phyloP scores from a whole-genome alignment of 2,329 filamentous ascomycete species.

The Aspergillus pseudoviridinutans region DNA sequence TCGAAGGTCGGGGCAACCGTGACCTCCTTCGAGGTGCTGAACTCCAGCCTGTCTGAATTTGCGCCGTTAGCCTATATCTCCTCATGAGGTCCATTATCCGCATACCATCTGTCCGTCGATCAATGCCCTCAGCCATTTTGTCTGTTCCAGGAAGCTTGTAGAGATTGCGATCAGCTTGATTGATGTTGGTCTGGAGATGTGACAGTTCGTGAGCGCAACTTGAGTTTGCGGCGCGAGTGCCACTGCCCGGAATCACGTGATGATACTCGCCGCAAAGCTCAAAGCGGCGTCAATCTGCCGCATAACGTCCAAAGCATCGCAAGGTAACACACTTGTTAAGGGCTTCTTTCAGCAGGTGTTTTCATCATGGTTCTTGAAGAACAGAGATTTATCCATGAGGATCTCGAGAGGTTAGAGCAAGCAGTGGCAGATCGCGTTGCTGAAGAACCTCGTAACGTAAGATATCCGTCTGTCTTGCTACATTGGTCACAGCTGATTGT shows the following conservation, averaged over 20 bases:
- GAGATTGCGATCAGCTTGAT: conserved; percentile 9
- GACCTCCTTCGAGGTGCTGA: conserved; percentile 96
- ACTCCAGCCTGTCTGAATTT: conserved; percentile 81
- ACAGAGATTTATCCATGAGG: conserved; percentile 90
- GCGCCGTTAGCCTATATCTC: conserved; percentile 22
- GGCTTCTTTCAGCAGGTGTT: neutral
- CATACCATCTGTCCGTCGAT: conserved; percentile 75
- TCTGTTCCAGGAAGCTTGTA: conserved; percentile 6
- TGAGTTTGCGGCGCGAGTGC: conserved; percentile 18
- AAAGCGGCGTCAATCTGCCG: conserved; percentile 9
- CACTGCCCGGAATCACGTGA: conserved; percentile 23
- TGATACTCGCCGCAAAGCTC: conserved; percentile 21
- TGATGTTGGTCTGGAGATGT: conserved; percentile 1
- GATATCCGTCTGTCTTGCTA: conserved; percentile 29
- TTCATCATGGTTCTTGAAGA: conserved; percentile 77
- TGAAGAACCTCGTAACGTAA: conserved; percentile 83
- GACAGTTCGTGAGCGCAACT: conserved; percentile 15
- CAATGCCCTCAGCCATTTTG: conserved; percentile 88
- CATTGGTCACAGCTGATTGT: conserved; percentile 15
- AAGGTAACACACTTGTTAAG: neutral
- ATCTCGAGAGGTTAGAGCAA: conserved; percentile 92
- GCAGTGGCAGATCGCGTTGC: conserved; percentile 83
- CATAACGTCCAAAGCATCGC: neutral
- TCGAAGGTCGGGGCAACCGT: conserved; percentile 88
- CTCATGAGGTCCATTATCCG: neutral